A percentile compares a stretch with the other conserved stretches of the same genome.
These are phyloP conservation scores for Claviceps sp. DNA, from an alignment of 2,329 filamentous ascomycete genomes.

Conservation along the genomic window DNA sequence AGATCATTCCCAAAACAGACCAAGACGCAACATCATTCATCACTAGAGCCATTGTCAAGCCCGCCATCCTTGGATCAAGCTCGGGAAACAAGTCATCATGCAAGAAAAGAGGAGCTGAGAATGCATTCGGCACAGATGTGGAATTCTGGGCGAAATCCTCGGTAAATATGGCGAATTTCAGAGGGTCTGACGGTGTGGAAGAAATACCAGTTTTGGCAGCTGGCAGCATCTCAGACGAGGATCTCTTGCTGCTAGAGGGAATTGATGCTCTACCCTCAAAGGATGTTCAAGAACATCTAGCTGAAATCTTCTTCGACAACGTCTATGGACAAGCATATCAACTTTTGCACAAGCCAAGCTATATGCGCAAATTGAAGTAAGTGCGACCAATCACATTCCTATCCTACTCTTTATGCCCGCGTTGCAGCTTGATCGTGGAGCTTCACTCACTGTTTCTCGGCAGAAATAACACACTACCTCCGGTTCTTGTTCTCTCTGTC, in stretches of 20 bases:
- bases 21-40: slow-evolving; percentile 53
- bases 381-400: slow-evolving; percentile 14
- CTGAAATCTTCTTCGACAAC: slow-evolving; percentile 90
- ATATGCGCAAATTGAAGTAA: slow-evolving; percentile 72
- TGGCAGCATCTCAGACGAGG: slow-evolving; percentile 57
- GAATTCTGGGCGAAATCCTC: slow-evolving; percentile 64
- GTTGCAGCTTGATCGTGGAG: background rate
- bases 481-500: slow-evolving; percentile 83
- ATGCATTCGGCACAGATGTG: slow-evolving; percentile 73
- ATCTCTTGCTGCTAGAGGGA: slow-evolving; percentile 67
- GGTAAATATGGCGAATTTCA: slow-evolving; percentile 37
- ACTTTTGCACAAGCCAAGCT: slow-evolving; percentile 90
- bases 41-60: slow-evolving; percentile 73
- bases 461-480: slow-evolving; percentile 52
- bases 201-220: slow-evolving; percentile 35
- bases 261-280: slow-evolving; percentile 67
- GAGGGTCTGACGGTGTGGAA: slow-evolving; percentile 26
- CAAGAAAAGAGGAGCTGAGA: slow-evolving; percentile 75
- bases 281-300: slow-evolving; percentile 84
- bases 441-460: background rate
- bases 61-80: slow-evolving; percentile 47
- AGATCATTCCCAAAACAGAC: slow-evolving; percentile 81
- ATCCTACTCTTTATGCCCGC: background rate
- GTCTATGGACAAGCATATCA: slow-evolving; percentile 94
- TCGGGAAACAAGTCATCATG: slow-evolving; percentile 29